Base-by-base conservation (phyloP, 768 basidiomycete species). In the Xanthoconium stramineum region DNA sequence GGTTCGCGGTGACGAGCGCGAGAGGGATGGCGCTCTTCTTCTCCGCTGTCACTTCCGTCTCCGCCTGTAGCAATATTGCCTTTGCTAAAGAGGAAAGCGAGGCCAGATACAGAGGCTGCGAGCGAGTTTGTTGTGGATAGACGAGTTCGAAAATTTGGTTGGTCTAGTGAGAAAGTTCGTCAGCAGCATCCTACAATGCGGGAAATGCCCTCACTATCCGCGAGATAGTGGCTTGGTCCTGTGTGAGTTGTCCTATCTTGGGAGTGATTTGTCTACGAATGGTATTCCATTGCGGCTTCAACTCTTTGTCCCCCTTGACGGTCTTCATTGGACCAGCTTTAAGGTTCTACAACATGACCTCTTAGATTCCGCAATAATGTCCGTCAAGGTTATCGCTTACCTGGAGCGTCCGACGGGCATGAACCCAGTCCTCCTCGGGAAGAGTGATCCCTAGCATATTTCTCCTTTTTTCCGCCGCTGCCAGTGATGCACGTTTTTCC, bases 11-110 rank as follows among this genome's bases (percentile, higher is more conserved):
- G 12, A 97, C 83, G 33, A 83, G 81, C 0, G 90, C 91, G 24
- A 99, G 80, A 0, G 96, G 96, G 37, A 80, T 77, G 0, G 94
- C 94, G 24, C 89, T 88, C 32, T 85, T 84, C 65, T 89, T 85
- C 72, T 95, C 91, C 3, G 94, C 94, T 2, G 89, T 84, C 10
- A 96, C 91, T 71, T 98, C 96, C 0, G 86, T 89, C 75, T 97
- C 94, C 17, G 94, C 94, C 74, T 98, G 96, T 35, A 90, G 79
- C 43, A 98, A 79, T 57, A 98, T 86, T 17, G 85, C 77, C 68
- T 98, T 98, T 46, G 92, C 78, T 39, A 98, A 81, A n/a, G 94
- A 88, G 20, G 91, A 94, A 44, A 95, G 81, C 20, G 88, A 79
- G 48, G 92, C 90, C 46, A 78, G 70, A 68, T 94, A 95, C 51